phyloP scores from a whole-genome alignment of 495 filamentous ascomycete species.

The Penicillium samsonianum region DNA sequence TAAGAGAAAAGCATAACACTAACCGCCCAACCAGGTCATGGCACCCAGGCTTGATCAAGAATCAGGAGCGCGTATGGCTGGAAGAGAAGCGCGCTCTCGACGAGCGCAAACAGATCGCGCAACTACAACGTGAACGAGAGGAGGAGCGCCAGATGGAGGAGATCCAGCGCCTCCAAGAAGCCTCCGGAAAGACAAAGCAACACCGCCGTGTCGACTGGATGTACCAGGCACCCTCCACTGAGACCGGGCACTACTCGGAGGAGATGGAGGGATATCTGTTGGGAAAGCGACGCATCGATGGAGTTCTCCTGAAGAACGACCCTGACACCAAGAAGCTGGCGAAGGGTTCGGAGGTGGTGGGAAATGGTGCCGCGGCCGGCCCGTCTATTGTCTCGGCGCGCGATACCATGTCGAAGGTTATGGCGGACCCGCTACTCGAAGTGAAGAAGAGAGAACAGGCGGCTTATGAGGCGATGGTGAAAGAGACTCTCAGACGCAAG shows the following conservation, averaged over 20 bases:
- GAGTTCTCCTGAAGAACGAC: conserved; percentile 76
- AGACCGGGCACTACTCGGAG: conserved; percentile 77
- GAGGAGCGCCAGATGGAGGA: conserved; percentile 94
- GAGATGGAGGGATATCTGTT: conserved; percentile 94
- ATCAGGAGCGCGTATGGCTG: conserved; percentile 81
- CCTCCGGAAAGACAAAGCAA: conserved; percentile 74
- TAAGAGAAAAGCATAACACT: conserved; percentile 10
- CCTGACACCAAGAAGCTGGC: conserved; percentile 72
- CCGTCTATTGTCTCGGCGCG: conserved; percentile 63
- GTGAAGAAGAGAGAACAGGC: conserved; percentile 93
- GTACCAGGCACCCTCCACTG: conserved; percentile 85
- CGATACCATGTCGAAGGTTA: conserved; percentile 80
- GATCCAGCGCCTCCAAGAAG: conserved; percentile 85
- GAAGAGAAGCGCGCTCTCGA: conserved; percentile 92
- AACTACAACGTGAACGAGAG: conserved; percentile 84
- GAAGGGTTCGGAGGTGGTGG: conserved; percentile 72
- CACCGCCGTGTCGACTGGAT: conserved; percentile 93
- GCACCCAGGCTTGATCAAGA: conserved; percentile 81
- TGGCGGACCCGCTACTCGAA: conserved; percentile 85
- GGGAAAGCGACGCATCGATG: conserved; percentile 87
- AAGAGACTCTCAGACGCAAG: conserved; percentile 71
- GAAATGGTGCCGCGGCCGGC: conserved; percentile 57
- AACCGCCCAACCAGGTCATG: conserved; percentile 59
- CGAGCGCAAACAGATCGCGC: conserved; percentile 87
- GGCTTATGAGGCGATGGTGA: conserved; percentile 85